Evolutionary conservation across 495 filamentous ascomycete species (phyloP).

Genomic region (Chaetomium tenue): DNA sequence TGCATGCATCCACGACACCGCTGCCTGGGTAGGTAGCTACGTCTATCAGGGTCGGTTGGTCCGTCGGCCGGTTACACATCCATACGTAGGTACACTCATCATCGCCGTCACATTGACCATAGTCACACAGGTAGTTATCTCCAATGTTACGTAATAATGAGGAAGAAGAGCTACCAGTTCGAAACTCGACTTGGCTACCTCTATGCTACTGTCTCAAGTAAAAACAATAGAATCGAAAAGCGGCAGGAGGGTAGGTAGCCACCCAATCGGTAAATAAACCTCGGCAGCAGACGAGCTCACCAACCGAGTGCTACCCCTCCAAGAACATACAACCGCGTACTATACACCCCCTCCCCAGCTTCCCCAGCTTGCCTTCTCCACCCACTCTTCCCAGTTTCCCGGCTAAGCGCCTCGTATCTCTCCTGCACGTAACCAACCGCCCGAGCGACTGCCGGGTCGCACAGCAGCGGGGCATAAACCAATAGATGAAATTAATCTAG

Average conservation of each 20-base stretch:
- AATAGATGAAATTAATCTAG: slow-evolving; percentile 37
- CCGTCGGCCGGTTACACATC: no score
- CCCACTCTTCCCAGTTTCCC: neutral
- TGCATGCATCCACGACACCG: neutral
- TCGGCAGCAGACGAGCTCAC: neutral
- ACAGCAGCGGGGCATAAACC: slow-evolving; percentile 26
- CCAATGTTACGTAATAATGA: neutral
- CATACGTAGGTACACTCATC: no score
- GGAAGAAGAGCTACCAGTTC: neutral
- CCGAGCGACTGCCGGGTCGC: neutral
- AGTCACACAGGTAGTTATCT: no score
- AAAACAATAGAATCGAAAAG: neutral
- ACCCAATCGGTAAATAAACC: neutral
- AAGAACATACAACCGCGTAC: neutral
- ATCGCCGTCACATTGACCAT: no score
- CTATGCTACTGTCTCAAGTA: slow-evolving; percentile 2
- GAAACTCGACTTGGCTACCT: neutral
- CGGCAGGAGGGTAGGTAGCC: neutral
- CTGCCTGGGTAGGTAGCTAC: no score
- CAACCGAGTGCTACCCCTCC: neutral
- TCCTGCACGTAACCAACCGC: neutral
- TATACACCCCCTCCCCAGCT: neutral
- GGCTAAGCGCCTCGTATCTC: neutral
- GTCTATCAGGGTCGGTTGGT: no score
- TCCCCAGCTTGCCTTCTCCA: neutral